Conservation (phyloP, 192 early-diverging fungal genomes). For the Umbelopsis sp. region DNA sequence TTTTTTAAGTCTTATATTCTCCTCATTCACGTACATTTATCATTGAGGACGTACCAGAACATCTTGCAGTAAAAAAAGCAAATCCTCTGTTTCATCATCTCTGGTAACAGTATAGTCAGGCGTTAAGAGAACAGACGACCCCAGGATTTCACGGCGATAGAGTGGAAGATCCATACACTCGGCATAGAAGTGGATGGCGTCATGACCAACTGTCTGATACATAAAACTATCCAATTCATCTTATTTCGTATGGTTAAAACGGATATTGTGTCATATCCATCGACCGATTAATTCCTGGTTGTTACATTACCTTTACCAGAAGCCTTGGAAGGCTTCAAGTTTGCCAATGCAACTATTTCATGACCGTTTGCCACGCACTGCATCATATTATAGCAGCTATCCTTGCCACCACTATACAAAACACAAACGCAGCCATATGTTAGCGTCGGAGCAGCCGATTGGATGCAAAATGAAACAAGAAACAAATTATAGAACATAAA, state of each 20-base stretch:
- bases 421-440: not conserved
- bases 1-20: not conserved
- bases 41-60: conserved; percentile 58
- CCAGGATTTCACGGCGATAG: conserved; percentile 74
- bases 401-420: conserved; percentile 87
- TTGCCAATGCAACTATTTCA: conserved; percentile 90
- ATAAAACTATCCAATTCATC: conserved; percentile 95
- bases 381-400: conserved; percentile 94
- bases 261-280: not conserved
- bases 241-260: conserved; percentile 12
- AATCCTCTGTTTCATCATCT: conserved; percentile 95
- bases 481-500: not conserved
- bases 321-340: conserved; percentile 75
- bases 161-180: conserved; percentile 88
- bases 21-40: not conserved
- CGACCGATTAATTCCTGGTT: not conserved
- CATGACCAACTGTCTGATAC: conserved; percentile 97
- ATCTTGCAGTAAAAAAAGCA: conserved; percentile 69
- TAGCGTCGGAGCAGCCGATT: no score
- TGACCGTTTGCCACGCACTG: conserved; percentile 94
- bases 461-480: no score
- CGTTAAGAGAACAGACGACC: conserved; percentile 62
- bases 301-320: conserved; percentile 57
- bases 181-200: conserved; percentile 78
- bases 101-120: conserved; percentile 68